Evolutionary conservation across 257 asterid species (phyloP).

Genomic region (Nicotiana benthamiana): DNA sequence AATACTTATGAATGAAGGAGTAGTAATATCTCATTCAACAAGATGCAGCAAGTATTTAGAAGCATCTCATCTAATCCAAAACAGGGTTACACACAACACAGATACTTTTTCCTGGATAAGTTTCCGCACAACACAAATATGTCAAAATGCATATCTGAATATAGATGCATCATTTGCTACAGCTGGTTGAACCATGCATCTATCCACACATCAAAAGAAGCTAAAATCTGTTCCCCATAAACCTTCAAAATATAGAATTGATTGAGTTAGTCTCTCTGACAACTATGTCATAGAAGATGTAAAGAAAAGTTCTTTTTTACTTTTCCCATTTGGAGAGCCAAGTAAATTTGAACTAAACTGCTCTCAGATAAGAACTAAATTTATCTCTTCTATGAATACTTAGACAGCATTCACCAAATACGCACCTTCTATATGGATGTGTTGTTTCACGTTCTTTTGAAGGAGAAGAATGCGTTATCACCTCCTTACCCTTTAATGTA

Average conservation of each 20-base stretch:
- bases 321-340: neutral
- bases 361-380: neutral
- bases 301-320: neutral
- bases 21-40: neutral
- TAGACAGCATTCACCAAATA: neutral
- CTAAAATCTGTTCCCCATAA: neutral
- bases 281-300: neutral
- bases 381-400: neutral
- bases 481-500: conserved; percentile 64
- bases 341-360: neutral
- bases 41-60: neutral
- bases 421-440: conserved; percentile 41
- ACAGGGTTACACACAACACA: neutral
- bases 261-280: neutral
- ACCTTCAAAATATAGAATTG: neutral
- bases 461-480: conserved; percentile 32
- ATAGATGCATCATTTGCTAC: neutral
- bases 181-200: neutral
- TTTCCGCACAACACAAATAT: neutral
- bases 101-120: neutral
- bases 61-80: neutral
- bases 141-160: neutral
- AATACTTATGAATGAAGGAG: neutral
- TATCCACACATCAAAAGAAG: neutral
- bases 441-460: conserved; percentile 26